Conservation (phyloP, 1,139 yeast genomes). For the Yamadazyma jaroonii region DNA sequence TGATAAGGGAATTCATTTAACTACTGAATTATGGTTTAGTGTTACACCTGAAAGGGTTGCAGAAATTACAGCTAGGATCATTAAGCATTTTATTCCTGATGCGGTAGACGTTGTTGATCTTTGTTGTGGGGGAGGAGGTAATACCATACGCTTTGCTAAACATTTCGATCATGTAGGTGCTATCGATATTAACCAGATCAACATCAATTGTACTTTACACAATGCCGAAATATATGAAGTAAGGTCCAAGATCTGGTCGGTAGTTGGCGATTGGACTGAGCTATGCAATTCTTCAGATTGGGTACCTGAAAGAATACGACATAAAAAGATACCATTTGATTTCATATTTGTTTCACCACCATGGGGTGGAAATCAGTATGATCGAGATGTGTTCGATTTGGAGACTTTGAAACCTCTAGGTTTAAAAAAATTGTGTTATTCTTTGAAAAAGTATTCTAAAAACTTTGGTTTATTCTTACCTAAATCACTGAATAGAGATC, state of each 20-base stretch:
- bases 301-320: conserved; percentile 24
- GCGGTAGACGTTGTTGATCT: conserved; percentile 58
- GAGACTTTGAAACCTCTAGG: conserved; percentile 47
- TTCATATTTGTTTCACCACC: conserved; percentile 87
- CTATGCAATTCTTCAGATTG: conserved; percentile 28
- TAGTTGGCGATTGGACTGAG: conserved; percentile 56
- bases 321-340: conserved; percentile 41
- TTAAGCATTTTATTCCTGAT: conserved; percentile 37
- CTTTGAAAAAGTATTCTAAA: conserved; percentile 39
- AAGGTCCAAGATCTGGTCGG: conserved; percentile 43
- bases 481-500: conserved; percentile 59
- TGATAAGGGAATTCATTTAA: conserved; percentile 72
- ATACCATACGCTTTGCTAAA: conserved; percentile 76
- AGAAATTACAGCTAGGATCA: conserved; percentile 55
- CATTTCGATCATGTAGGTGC: conserved; percentile 59
- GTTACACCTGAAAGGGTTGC: conserved; percentile 88
- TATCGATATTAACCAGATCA: conserved; percentile 61
- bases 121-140: conserved; percentile 97
- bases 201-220: conserved; percentile 63
- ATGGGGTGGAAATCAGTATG: conserved; percentile 91
- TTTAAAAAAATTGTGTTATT: conserved; percentile 41
- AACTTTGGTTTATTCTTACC: conserved; percentile 78
- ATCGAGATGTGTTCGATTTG: conserved; percentile 43
- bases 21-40: conserved; percentile 81
- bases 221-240: conserved; percentile 75